These are phyloP conservation scores for Francoa sonchifolia DNA, from an alignment of 441 rosid species.

Conservation along the genomic window DNA sequence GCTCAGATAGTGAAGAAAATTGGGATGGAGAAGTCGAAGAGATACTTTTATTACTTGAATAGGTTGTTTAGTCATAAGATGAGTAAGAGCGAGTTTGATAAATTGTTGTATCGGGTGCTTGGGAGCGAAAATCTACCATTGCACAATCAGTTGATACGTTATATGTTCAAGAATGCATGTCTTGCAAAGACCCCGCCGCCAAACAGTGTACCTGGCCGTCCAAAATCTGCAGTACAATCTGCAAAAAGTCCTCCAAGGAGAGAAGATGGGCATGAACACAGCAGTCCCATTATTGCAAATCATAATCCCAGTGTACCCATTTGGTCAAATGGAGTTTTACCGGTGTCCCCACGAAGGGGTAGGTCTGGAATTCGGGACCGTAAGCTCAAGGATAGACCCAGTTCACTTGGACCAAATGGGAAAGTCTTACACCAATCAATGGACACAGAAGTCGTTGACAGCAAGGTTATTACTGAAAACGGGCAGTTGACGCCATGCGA, in stretches of 20 bases:
- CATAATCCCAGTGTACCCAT: constrained; percentile 38
- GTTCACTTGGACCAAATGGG: constrained; percentile 73
- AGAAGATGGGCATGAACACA: constrained; percentile 52
- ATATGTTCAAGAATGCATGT: constrained; percentile 67
- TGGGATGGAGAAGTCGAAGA: constrained; percentile 65
- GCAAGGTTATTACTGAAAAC: constrained; percentile 36
- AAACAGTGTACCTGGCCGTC: constrained; percentile 27
- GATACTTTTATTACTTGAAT: constrained; percentile 57
- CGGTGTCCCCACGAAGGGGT: constrained; percentile 48
- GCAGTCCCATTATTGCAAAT: constrained; percentile 31
- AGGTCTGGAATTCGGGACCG: constrained; percentile 54
- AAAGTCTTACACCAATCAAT: constrained; percentile 34
- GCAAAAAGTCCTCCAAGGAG: constrained; percentile 28
- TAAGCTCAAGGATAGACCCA: constrained; percentile 60
- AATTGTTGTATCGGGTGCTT: constrained; percentile 49
- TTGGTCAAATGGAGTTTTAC: constrained; percentile 70
- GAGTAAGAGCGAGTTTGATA: constrained; percentile 69
- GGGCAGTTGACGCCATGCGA: constrained; percentile 49
- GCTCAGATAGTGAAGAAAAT: constrained; percentile 59
- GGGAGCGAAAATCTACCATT: constrained; percentile 82
- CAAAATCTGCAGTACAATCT: constrained; percentile 29
- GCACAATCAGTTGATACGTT: constrained; percentile 65
- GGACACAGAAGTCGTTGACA: constrained; percentile 31
- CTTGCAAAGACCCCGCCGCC: constrained; percentile 55
- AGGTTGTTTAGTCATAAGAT: constrained; percentile 68